These are phyloP conservation scores for Obba rivulosa DNA, from an alignment of 768 basidiomycete genomes.

Conservation along the genomic window DNA sequence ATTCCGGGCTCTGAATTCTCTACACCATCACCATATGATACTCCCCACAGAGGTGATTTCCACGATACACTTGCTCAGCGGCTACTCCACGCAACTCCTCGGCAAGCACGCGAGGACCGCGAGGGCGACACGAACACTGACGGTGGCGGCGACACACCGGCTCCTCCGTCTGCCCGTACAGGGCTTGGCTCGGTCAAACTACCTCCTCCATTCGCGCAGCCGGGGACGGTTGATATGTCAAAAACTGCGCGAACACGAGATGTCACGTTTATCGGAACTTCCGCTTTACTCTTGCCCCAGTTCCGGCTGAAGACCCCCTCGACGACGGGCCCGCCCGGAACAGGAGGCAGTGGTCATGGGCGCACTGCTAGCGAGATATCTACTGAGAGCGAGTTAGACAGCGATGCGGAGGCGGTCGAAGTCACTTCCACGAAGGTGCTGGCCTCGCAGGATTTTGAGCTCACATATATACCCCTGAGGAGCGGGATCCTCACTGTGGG, in stretches of 20 bases:
- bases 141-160: constrained; percentile 21
- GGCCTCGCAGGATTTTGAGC: constrained; percentile 52
- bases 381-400: constrained; percentile 17
- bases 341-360: constrained; percentile 1
- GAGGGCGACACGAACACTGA: constrained; percentile 12
- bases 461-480: constrained; percentile 53
- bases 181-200: constrained; percentile 8
- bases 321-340: not conserved
- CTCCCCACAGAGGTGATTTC: constrained; percentile 35
- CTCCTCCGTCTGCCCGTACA: constrained; percentile 3
- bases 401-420: constrained; percentile 12
- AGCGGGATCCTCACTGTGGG: constrained; percentile 62
- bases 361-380: constrained; percentile 15
- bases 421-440: constrained; percentile 23
- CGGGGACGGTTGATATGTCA: not conserved
- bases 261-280: constrained; percentile 24
- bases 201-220: constrained; percentile 17
- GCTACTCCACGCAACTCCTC: constrained; percentile 38
- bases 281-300: constrained; percentile 22
- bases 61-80: constrained; percentile 49
- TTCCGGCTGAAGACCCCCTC: constrained; percentile 14
- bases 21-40: constrained; percentile 41
- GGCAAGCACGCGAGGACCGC: constrained; percentile 19
- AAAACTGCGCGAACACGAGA: constrained; percentile 1
- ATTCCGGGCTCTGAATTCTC: constrained; percentile 49